Base-by-base conservation (phyloP, 805 yeast genomes). In the Saccharomyces eubayanus region DNA sequence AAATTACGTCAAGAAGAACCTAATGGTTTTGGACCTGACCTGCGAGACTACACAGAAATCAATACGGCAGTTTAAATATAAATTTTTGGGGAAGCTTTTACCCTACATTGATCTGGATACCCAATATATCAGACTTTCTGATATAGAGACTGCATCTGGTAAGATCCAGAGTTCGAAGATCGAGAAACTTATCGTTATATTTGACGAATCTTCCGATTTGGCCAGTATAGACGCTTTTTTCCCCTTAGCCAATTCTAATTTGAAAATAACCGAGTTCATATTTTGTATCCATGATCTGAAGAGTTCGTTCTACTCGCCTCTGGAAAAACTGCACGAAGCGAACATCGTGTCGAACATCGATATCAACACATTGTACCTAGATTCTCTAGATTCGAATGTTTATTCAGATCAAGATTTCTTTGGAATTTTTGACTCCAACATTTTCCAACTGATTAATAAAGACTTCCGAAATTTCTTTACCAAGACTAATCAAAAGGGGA, bases 401-500 rank as follows among this genome's bases (percentile, higher is more conserved):
- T 31, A 30, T 41, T 27, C 50, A 2, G 55, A 55, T 10, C 46
- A 50, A 6, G 49, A 51, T 10, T 46, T 61, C 30, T 59, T 61
- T 46, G 66, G 62, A 6, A 51, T 62, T 10, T 47, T 58, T 31
- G 49, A 55, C 28, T 41, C 48, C 1, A 40, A 57, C n/a, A 45
- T 57, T 14, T 53, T 52, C 36, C 41, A 24, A 6, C 47, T 52
- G 20, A 48, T 50, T 49, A 41, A 53, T 21, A 43, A 49, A 20
- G 11, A 27, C 46, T 10, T 36, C 24, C 5, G 45, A 47, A 47
- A 49, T 52, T 20, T 48, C 21, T 40, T 48, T 5, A 28, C 41
- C 45, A 55, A 55, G 27, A 52, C n/a, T 28, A 27, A n/a, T 57
- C 60, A 21, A 55, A 53, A 48, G 21, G 43, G 43, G 43, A 36